Base-by-base conservation (phyloP, 495 filamentous ascomycete species). In the Aspergillus ellipticus region DNA sequence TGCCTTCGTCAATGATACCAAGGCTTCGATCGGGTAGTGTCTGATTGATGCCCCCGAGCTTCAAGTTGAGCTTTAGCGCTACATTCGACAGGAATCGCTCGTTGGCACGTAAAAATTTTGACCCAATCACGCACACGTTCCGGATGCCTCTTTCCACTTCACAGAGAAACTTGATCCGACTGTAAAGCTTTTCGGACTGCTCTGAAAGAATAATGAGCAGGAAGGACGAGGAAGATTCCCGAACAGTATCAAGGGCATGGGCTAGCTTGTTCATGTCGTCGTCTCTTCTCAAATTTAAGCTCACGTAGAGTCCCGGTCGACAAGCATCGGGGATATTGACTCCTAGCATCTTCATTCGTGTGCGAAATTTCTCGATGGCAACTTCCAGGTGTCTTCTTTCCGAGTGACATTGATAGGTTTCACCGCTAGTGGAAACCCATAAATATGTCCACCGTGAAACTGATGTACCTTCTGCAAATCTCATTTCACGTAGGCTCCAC, bases 41-140 rank as follows among this genome's bases (percentile, higher is more conserved):
- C 62, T 96, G 90, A 57, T 96, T 96, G 17, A 77, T 69, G 0
- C 93, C 93, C 13, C 90, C 89, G 55, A 86, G 77, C 71, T 96
- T 96, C 41, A 95, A 68, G 66, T 96, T 96, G 69, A 94, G 80
- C 66, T 92, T 96, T 24, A 95, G 69, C 3, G 74, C 88, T 1
- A 93, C 75, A 57, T 94, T 95, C 59, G 86, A 86, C 33, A 82
- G 83, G 64, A 88, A 90, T 37, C 83, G 80, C 0, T 56, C 24
- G 42, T 80, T 73, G 0, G 71, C 61, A 33, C 45, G 55, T 6
- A 57, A 28, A 48, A 90, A 63, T 54, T 87, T 86, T 2, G 69
- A 46, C 0, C 60, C 76, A 4, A 86, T 72, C 8, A 83, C 73
- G 56, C 85, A 87, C 42, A 90, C 79, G 7, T 83, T 90, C 17